phyloP scores from a whole-genome alignment of 805 yeast species.

The Spathaspora girioi region DNA sequence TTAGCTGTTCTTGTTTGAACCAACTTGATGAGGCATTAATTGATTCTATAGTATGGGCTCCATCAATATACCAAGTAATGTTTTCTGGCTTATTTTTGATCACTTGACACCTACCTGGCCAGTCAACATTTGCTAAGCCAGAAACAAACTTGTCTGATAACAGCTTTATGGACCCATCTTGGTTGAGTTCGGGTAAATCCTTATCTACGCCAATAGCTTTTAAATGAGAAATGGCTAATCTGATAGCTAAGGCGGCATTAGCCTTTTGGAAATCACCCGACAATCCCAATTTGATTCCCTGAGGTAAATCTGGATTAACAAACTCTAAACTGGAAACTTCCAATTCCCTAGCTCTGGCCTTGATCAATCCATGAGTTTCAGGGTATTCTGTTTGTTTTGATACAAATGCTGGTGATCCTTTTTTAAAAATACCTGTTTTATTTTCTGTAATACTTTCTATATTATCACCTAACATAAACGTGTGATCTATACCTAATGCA shows the following conservation, averaged over 20 bases:
- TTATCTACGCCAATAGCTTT: constrained; percentile 39
- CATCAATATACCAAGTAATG: constrained; percentile 84
- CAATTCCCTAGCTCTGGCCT: constrained; percentile 67
- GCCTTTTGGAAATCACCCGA: constrained; percentile 79
- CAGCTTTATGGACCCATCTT: constrained; percentile 7
- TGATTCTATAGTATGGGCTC: constrained; percentile 93
- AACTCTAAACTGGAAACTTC: constrained; percentile 42
- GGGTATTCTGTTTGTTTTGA: constrained; percentile 50
- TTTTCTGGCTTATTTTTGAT: constrained; percentile 42
- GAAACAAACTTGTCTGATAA: constrained; percentile 48
- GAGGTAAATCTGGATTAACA: constrained; percentile 41
- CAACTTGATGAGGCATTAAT: constrained; percentile 78
- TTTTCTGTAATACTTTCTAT: constrained; percentile 93
- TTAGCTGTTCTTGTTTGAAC: constrained; percentile 43
- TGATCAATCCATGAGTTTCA: constrained; percentile 52
- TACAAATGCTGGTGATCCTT: constrained; percentile 62
- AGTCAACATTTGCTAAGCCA: constrained; percentile 66
- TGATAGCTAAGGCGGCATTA: constrained; percentile 87
- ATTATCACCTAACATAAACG: constrained; percentile 80
- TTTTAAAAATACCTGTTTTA: constrained; percentile 88
- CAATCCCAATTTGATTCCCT: constrained; percentile 57
- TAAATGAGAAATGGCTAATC: constrained; percentile 62
- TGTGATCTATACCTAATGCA: constrained; percentile 89
- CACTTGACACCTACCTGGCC: constrained; percentile 97
- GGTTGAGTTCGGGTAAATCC: constrained; percentile 18